Evolutionary conservation across 2,329 filamentous ascomycete genomes (phyloP).

Genomic region (Neoscytalidium dimidiatum): DNA sequence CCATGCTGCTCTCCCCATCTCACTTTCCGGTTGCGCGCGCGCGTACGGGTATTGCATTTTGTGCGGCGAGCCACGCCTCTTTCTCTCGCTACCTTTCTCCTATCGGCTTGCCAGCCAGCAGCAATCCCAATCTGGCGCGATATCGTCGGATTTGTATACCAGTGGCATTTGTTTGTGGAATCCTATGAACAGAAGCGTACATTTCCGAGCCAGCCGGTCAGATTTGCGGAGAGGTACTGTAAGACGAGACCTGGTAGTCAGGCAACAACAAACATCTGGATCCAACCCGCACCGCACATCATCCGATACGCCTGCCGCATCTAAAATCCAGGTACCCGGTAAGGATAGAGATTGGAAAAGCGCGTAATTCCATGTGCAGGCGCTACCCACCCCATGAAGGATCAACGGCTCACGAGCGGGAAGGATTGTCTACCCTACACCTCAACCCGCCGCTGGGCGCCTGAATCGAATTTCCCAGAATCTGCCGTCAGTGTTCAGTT

Average conservation of each 20-base stretch:
- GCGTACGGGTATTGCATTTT: neutral
- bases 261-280: neutral
- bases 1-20: neutral
- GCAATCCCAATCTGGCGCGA: no score
- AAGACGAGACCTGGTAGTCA: neutral
- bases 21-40: neutral
- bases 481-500: neutral
- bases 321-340: constrained; percentile 3
- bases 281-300: neutral
- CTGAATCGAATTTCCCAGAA: neutral
- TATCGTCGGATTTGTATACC: no score
- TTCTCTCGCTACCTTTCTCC: no score
- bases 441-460: neutral
- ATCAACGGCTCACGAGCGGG: neutral
- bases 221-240: neutral
- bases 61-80: neutral
- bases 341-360: neutral
- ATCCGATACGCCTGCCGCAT: neutral
- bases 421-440: neutral
- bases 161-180: no score
- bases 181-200: no score
- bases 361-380: neutral
- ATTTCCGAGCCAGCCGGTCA: no score
- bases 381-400: neutral
- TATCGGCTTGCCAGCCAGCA: no score